These are phyloP conservation scores for Hymenoscyphus repandus DNA, from an alignment of 2,329 filamentous ascomycete genomes.

Conservation along the genomic window DNA sequence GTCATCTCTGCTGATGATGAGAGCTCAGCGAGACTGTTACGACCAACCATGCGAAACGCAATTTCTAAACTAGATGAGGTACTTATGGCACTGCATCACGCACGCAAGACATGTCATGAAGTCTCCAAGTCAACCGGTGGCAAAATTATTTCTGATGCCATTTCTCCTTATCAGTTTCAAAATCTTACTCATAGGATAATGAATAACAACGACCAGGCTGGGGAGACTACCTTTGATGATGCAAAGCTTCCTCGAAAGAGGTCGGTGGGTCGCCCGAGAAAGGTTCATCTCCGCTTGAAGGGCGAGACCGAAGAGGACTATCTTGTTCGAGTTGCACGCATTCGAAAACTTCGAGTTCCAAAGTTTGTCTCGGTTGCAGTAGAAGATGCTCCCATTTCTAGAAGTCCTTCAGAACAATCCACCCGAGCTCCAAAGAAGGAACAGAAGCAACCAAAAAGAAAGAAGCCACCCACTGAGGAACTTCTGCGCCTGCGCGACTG, in stretches of 20 bases:
- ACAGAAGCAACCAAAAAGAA: slow-evolving; percentile 8
- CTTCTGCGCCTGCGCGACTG: slow-evolving; percentile 54
- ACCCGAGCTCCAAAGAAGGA: slow-evolving; percentile 1
- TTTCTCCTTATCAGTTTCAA: slow-evolving; percentile 25
- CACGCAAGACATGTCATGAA: slow-evolving; percentile 46
- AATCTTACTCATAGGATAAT: slow-evolving; percentile 15
- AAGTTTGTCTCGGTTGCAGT: slow-evolving; percentile 22
- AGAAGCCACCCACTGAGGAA: neutral
- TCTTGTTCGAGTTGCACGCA: slow-evolving; percentile 41
- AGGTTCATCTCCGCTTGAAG: slow-evolving; percentile 23
- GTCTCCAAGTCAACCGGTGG: neutral
- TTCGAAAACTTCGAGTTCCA: slow-evolving; percentile 37
- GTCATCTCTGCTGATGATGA: slow-evolving; percentile 67
- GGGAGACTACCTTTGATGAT: slow-evolving; percentile 4
- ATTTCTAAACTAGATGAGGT: slow-evolving; percentile 65
- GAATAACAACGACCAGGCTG: neutral
- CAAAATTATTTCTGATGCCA: slow-evolving; percentile 23
- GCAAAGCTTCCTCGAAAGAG: slow-evolving; percentile 17
- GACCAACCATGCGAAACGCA: slow-evolving; percentile 65
- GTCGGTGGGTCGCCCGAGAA: slow-evolving; percentile 24
- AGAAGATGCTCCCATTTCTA: neutral
- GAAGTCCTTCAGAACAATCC: neutral
- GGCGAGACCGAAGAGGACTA: slow-evolving; percentile 38
- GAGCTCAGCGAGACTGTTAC: slow-evolving; percentile 56
- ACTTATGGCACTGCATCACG: slow-evolving; percentile 64